Conservation (phyloP, 2,329 filamentous ascomycete genomes). For the Bertia moriformis region DNA sequence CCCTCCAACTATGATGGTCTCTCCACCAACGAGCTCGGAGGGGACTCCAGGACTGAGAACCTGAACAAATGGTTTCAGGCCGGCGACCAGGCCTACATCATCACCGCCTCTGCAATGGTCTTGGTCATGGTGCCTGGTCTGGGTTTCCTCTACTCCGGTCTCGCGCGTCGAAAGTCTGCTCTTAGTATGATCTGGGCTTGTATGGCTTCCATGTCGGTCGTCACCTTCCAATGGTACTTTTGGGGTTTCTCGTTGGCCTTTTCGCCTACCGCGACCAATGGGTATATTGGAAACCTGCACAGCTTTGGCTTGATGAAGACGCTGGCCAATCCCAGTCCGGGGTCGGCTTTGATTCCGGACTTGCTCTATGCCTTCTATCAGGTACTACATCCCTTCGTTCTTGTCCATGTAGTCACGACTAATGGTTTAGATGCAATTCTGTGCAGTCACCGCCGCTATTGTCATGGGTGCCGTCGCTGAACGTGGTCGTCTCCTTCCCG, state of each 20-base stretch:
- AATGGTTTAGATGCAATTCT: conserved; percentile 20
- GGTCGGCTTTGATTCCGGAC: not conserved
- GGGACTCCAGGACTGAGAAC: not conserved
- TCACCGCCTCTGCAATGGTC: not conserved
- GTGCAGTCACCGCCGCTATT: conserved; percentile 22
- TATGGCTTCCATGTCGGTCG: conserved; percentile 26
- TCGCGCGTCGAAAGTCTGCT: conserved; percentile 20
- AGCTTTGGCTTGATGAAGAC: conserved; percentile 1
- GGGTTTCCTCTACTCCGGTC: conserved; percentile 21
- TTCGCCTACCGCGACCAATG: conserved; percentile 26
- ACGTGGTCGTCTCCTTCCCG: conserved; percentile 21
- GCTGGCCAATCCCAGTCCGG: not conserved
- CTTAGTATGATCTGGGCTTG: conserved; percentile 31
- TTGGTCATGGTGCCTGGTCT: conserved; percentile 11
- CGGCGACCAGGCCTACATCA: conserved; percentile 1
- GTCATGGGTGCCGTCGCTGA: conserved; percentile 22
- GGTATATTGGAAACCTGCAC: not conserved
- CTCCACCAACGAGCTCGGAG: not conserved
- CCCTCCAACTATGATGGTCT: conserved; percentile 22
- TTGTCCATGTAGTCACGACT: conserved; percentile 10
- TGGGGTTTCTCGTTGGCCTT: conserved; percentile 28
- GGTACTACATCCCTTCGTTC: not conserved
- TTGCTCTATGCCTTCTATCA: not conserved
- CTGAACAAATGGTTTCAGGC: conserved; percentile 1
- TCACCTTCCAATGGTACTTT: conserved; percentile 29